A percentile compares a stretch with the other conserved stretches of the same genome.
These are phyloP conservation scores for Vicia faba DNA, from an alignment of 306 rosid species.

Conservation along the genomic window DNA sequence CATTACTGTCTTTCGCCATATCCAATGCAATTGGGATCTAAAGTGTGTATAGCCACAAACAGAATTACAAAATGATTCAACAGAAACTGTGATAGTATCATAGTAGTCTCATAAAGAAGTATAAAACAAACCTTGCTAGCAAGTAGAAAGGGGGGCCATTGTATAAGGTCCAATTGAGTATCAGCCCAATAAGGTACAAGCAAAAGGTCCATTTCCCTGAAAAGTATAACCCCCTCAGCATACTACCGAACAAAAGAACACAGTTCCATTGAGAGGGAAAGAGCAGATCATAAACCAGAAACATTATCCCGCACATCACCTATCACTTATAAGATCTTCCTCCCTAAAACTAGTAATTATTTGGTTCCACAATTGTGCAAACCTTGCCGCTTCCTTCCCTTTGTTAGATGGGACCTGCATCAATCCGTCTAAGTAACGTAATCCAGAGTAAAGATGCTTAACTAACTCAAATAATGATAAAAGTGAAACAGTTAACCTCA, in stretches of 20 bases:
- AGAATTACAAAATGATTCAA: conserved; percentile 21
- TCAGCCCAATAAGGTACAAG: conserved; percentile 99
- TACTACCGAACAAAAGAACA: conserved; percentile 9
- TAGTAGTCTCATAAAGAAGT: conserved; percentile 2
- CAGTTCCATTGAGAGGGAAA: conserved; percentile 5
- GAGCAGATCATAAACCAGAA: conserved; percentile 25
- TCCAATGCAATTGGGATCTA: conserved; percentile 98
- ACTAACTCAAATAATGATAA: conserved; percentile 16
- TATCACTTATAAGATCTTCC: conserved; percentile 88
- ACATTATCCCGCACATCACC: conserved; percentile 47
- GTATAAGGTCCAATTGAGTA: conserved; percentile 78
- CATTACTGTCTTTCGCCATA: conserved; percentile 99
- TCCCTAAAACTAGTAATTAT: conserved; percentile 91
- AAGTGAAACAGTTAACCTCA: conserved; percentile 40
- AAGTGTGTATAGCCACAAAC: conserved; percentile 27
- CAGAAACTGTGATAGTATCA: conserved; percentile 22
- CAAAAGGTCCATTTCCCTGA: conserved; percentile 94
- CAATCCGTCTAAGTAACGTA: conserved; percentile 18
- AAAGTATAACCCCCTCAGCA: conserved; percentile 43
- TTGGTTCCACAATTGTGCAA: conserved; percentile 98
- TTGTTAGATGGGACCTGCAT: conserved; percentile 66
- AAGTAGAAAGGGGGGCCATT: conserved; percentile 99
- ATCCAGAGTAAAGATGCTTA: conserved; percentile 13
- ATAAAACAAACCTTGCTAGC: conserved; percentile 88
- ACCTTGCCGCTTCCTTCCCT: conserved; percentile 88